Evolutionary conservation across 2,329 filamentous ascomycete genomes (phyloP).

Genomic region (Orbilia brochopaga): DNA sequence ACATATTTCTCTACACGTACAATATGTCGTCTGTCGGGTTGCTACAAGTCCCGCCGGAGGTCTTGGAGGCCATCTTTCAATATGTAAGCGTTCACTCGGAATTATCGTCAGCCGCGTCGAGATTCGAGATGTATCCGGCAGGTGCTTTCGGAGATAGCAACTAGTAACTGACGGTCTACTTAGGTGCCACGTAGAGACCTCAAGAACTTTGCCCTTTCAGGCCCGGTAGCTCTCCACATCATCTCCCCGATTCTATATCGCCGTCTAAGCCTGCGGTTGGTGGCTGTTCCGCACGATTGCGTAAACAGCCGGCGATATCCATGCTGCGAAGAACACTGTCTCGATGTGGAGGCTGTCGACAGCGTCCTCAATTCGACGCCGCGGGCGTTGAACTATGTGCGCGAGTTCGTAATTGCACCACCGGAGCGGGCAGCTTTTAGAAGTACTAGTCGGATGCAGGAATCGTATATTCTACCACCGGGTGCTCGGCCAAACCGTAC

Average conservation of each 20-base stretch:
- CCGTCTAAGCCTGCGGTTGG: slow-evolving; percentile 12
- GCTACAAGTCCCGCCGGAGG: slow-evolving; percentile 10
- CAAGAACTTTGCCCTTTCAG: slow-evolving; percentile 24
- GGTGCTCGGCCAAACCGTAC: background rate
- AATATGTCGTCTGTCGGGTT: background rate
- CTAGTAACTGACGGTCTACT: background rate
- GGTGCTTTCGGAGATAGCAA: background rate
- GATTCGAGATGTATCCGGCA: background rate
- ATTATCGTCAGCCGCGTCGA: background rate
- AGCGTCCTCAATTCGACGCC: slow-evolving; percentile 14
- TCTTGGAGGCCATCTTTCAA: slow-evolving; percentile 14
- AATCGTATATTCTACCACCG: slow-evolving; percentile 12
- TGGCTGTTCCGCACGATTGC: background rate
- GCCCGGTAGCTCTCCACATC: slow-evolving; percentile 18
- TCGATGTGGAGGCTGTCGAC: slow-evolving; percentile 23
- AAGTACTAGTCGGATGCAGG: slow-evolving; percentile 4
- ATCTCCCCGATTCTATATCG: slow-evolving; percentile 30
- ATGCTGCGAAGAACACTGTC: slow-evolving; percentile 6
- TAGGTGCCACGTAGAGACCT: slow-evolving; percentile 22
- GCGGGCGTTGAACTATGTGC: slow-evolving; percentile 14
- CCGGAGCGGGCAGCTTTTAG: background rate
- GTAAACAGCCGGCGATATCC: background rate
- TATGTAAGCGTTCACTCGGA: slow-evolving; percentile 1
- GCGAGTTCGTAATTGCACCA: slow-evolving; percentile 6
- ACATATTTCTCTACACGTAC: background rate